phyloP scores from a whole-genome alignment of 352 stramenopile species.

The Globisporangium apiculatum region DNA sequence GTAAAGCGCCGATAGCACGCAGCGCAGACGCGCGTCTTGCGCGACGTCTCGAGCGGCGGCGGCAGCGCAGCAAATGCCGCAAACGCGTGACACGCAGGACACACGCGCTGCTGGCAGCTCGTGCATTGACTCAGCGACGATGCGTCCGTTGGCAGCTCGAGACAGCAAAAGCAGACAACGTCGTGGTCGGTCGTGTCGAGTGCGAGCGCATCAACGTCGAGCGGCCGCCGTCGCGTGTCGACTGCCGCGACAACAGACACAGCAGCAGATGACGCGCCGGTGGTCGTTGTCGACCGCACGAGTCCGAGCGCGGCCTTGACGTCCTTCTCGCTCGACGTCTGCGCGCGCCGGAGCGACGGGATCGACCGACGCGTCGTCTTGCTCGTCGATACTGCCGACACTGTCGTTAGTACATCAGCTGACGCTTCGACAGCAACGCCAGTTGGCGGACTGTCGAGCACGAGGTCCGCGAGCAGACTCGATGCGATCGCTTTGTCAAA shows the following conservation, averaged over 20 bases:
- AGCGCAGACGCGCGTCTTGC: slow-evolving; percentile 58
- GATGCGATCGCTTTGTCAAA: slow-evolving; percentile 29
- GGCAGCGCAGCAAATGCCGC: slow-evolving; percentile 71
- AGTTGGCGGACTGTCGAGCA: slow-evolving; percentile 8
- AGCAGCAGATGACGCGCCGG: too few species aligned
- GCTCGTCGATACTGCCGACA: slow-evolving; percentile 1
- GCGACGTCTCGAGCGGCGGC: slow-evolving; percentile 46
- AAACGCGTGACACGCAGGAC: slow-evolving; percentile 40
- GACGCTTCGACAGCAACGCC: too few species aligned
- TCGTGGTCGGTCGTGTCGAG: slow-evolving; percentile 29
- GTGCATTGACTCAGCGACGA: slow-evolving; percentile 18
- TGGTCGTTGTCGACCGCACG: slow-evolving; percentile 8
- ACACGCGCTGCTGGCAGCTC: slow-evolving; percentile 66
- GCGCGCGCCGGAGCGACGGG: slow-evolving; percentile 13
- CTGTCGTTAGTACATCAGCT: too few species aligned
- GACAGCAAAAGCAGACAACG: slow-evolving; percentile 57
- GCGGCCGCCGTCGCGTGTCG: slow-evolving; percentile 2
- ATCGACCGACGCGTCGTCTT: slow-evolving; percentile 12
- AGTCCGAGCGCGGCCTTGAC: slow-evolving; percentile 10
- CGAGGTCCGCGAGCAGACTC: slow-evolving; percentile 20
- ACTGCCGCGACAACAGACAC: not conserved
- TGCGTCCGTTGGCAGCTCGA: slow-evolving; percentile 16
- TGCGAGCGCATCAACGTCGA: not conserved
- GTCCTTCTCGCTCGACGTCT: slow-evolving; percentile 11
- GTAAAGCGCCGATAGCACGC: slow-evolving; percentile 61